Percentiles rank a stretch among this genome's conserved stretches.
Evolutionary conservation across 129 eudicot genomes (phyloP).

Genomic region (Artemisia argyi): DNA sequence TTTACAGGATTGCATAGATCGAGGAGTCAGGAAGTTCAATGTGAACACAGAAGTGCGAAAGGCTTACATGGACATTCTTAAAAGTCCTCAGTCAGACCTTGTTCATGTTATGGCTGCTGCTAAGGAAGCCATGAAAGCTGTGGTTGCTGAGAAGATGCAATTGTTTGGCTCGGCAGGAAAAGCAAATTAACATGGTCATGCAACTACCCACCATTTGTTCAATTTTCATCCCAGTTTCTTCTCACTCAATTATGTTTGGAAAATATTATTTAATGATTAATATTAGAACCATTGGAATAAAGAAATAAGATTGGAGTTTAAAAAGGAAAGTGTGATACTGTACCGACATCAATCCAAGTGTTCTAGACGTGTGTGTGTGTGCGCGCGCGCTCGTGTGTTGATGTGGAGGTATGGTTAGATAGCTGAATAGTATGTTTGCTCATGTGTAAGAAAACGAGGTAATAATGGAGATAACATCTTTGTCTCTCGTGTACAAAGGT

Average conservation of each 20-base stretch:
- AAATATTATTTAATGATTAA: not conserved
- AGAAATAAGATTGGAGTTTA: not conserved
- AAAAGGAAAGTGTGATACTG: not conserved
- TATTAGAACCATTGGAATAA: not conserved
- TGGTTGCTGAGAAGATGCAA: constrained; percentile 81
- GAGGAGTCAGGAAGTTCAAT: constrained; percentile 90
- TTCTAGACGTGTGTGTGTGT: not conserved
- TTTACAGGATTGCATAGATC: constrained; percentile 75
- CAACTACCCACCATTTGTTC: not conserved
- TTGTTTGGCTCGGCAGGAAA: constrained; percentile 91
- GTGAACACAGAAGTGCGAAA: constrained; percentile 96
- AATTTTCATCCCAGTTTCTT: not conserved
- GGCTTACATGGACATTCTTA: constrained; percentile 87
- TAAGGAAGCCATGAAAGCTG: constrained; percentile 95
- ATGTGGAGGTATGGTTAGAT: too few species aligned
- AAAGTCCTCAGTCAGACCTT: constrained; percentile 65
- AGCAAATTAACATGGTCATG: constrained; percentile 38
- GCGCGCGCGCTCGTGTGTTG: too few species aligned
- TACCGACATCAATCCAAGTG: not conserved
- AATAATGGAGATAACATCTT: too few species aligned
- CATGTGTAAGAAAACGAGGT: too few species aligned
- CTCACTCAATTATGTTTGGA: not conserved
- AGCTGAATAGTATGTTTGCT: too few species aligned
- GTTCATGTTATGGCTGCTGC: constrained; percentile 78
- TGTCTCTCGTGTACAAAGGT: too few species aligned